Conservation (phyloP, 2,329 filamentous ascomycete species). For the Phyllosticta ampelicida region DNA sequence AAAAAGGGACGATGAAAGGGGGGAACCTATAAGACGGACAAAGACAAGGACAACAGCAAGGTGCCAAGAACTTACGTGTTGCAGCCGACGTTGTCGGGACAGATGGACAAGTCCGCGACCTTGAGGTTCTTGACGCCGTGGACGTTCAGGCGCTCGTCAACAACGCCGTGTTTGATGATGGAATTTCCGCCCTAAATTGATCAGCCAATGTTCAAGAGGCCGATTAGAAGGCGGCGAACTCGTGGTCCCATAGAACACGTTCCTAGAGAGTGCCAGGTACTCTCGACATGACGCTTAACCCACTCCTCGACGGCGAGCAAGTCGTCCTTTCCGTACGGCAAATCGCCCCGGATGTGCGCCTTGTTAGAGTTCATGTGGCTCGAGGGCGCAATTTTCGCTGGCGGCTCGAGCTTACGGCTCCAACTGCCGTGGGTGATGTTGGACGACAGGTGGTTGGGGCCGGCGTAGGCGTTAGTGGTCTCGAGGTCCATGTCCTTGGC, state of each 20-base stretch:
- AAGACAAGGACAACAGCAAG: neutral
- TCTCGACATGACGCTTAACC: slow-evolving; percentile 55
- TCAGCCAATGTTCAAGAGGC: too few species aligned
- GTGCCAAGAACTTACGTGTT: slow-evolving; percentile 2
- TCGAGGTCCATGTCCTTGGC: slow-evolving; percentile 63
- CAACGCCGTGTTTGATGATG: slow-evolving; percentile 68
- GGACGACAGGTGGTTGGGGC: slow-evolving; percentile 59
- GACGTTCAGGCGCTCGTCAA: slow-evolving; percentile 68
- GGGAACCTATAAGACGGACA: too few species aligned
- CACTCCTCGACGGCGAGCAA: slow-evolving; percentile 57
- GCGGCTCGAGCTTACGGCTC: slow-evolving; percentile 48
- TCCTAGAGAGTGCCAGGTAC: slow-evolving; percentile 58
- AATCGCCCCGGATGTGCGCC: slow-evolving; percentile 48
- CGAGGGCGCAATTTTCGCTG: slow-evolving; percentile 40
- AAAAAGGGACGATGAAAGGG: neutral
- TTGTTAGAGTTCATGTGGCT: slow-evolving; percentile 53
- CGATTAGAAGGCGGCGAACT: neutral
- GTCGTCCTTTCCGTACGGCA: slow-evolving; percentile 55
- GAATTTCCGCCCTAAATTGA: slow-evolving; percentile 53
- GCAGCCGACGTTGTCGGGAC: slow-evolving; percentile 68
- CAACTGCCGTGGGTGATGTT: slow-evolving; percentile 63
- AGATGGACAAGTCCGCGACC: slow-evolving; percentile 66
- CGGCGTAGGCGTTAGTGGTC: slow-evolving; percentile 66
- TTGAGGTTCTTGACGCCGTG: slow-evolving; percentile 68
- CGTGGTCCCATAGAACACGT: slow-evolving; percentile 69